These are phyloP conservation scores for Globisporangium irregulare DNA, from an alignment of 352 stramenopile genomes.

Conservation along the genomic window DNA sequence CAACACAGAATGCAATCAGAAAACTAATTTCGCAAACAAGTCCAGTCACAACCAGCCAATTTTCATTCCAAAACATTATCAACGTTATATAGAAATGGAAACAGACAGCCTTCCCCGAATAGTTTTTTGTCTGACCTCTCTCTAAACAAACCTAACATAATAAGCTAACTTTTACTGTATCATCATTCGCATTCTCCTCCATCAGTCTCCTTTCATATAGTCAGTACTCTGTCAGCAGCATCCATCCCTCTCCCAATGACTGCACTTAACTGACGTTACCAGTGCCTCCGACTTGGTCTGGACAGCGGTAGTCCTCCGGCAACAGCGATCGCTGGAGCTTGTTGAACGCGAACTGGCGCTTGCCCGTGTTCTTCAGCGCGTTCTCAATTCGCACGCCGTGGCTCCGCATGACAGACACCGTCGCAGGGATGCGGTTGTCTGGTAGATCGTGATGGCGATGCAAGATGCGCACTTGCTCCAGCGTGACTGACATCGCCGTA, in stretches of 20 bases:
- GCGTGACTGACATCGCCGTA: slow-evolving; percentile 97
- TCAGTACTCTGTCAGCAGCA: no score
- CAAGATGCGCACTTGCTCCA: slow-evolving; percentile 92
- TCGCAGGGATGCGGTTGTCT: slow-evolving; percentile 66
- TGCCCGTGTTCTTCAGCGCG: slow-evolving; percentile 88
- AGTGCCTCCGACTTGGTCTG: slow-evolving; percentile 76
- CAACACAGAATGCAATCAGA: background rate
- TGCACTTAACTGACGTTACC: slow-evolving; percentile 76
- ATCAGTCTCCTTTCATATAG: background rate
- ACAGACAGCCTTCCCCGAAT: background rate
- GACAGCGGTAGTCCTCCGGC: slow-evolving; percentile 84
- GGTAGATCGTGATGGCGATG: slow-evolving; percentile 81
- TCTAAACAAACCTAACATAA: slow-evolving; percentile 14
- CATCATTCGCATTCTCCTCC: slow-evolving; percentile 10
- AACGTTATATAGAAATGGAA: slow-evolving; percentile 11
- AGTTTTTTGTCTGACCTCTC: slow-evolving; percentile 4
- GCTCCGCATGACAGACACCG: slow-evolving; percentile 84
- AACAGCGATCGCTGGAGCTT: slow-evolving; percentile 85
- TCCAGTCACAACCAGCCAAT: background rate
- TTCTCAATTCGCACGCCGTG: slow-evolving; percentile 88
- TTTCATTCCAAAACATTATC: slow-evolving; percentile 9
- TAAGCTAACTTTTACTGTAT: slow-evolving; percentile 8
- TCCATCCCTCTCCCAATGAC: background rate
- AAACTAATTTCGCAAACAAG: background rate
- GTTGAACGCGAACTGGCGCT: slow-evolving; percentile 88